Base-by-base conservation (phyloP, 2,329 filamentous ascomycete genomes). In the Teratosphaeria zuluensis region DNA sequence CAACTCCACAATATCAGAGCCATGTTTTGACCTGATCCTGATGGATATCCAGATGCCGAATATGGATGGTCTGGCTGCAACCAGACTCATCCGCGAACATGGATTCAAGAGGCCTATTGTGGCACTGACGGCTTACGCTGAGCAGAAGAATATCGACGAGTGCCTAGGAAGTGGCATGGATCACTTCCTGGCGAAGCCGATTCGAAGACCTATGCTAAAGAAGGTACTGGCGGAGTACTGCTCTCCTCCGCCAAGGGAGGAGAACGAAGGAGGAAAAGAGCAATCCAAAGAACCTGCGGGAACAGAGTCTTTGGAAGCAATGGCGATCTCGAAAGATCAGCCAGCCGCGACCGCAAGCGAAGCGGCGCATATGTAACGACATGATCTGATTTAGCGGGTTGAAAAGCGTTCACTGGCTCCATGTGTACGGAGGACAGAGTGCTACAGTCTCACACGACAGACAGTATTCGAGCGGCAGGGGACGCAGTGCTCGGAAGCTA, bases 31-130 rank as follows among this genome's bases (percentile, higher is more conserved):
- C 65, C 79, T 96, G 30, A 92, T 96, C 62, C 94, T 96, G 69
- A 96, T 96, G 92, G 92, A 96, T 67, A 87, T 96, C 2, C 69
- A 89, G 74, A 96, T 96, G 92, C 92, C 92, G 3, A 95, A 94
- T 63, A 81, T 96, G 14, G 91, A 96, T 68, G 92, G 92, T 1
- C 77, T 96, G 31, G 87, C 96, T 70, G 92, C 88, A 53, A 96
- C 92, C 0, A 83, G 87, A 9, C 77, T 95, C 38, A 96, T 96
- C 66, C 84, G 92, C 6, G 79, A 90, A 70, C 88, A 92, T 78
- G 92, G 92, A 1, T 96, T 94, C 74, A 85, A 82, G 9, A 87
- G 88, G 1, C 92, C 92, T 0, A 96, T 96, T 61, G 90, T 96
- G 14, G 92, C 92, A 0, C 76, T 96, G 52, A 95, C 91, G 12